Base-by-base conservation (phyloP, 441 rosid genomes). In the Pelargonium myrrhifolium region DNA sequence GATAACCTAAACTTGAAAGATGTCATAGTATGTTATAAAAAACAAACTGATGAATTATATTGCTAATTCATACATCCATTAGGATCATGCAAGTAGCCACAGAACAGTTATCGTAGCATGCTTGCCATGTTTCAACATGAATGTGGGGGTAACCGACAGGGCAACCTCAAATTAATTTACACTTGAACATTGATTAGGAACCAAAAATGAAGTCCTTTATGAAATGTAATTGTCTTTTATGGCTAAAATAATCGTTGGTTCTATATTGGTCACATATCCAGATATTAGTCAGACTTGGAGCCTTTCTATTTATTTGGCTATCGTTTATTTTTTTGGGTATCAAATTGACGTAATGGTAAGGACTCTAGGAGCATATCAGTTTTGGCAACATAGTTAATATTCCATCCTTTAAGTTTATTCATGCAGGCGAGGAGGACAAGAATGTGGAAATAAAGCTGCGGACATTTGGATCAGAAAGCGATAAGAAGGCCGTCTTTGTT, bases 341-440 rank as follows among this genome's bases (percentile, higher is more conserved):
- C 35, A 31, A 31, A 31, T 31, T 31, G 35, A 31, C 35, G 35
- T 31, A 6, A 31, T 31, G 2, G 35, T 31, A 31, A 31, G 35
- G 4, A 31, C 35, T 31, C 4, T 31, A 31, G 35, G 35, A 31
- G 35, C 5, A 31, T 31, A 31, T 31, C 35, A 31, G 6, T 31
- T 3, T 31, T 31, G 35, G 35, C 35, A 31, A 31, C 35, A 31
- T 31, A 31, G 35, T 31, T 31, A 31, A 10, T 67, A 31, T 40
- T 64, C 65, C 65, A 64, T 73, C 35, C 55, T 1, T 47, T 11
- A 47, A 4, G 6, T 47, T 42, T 42, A 47, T 12, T 21, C 28
- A 59, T 39, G 58, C 82, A 91, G 97, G 97, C 74, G 72, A 63
- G 51, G 97, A 91, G 78, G 89, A 91, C 77, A 79, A 75, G 66